Conservation (phyloP, 768 basidiomycete species). For the Galerina sulciceps region DNA sequence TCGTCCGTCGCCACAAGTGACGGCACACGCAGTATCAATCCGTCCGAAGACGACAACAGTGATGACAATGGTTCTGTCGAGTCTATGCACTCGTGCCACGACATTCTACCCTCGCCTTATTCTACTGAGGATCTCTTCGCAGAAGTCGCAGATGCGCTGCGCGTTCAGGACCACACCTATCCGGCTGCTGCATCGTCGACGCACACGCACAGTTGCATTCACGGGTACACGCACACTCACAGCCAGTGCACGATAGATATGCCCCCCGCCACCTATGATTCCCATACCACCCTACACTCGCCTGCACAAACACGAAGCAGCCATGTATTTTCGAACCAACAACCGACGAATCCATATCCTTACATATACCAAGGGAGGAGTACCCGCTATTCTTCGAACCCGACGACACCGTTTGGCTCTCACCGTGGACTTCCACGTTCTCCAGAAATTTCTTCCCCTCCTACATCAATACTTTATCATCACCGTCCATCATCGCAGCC, state of each 20-base stretch:
- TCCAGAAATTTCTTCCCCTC: background rate
- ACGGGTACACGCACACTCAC: constrained; percentile 15
- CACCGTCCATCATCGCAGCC: constrained; percentile 1
- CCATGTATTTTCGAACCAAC: background rate
- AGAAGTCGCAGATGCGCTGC: background rate
- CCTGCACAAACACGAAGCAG: background rate
- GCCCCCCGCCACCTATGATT: background rate
- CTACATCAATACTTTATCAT: background rate
- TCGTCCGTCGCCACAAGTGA: constrained; percentile 7
- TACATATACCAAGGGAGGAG: background rate
- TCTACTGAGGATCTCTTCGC: constrained; percentile 14
- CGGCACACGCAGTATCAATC: background rate
- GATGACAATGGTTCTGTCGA: background rate
- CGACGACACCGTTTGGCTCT: background rate
- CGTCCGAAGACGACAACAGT: constrained; percentile 3
- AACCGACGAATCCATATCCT: background rate
- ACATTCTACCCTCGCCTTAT: constrained; percentile 16
- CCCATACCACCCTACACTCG: background rate
- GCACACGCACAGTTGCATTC: background rate
- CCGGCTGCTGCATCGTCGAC: constrained; percentile 1
- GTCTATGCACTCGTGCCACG: constrained; percentile 2
- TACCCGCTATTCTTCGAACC: background rate
- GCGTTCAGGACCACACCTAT: background rate
- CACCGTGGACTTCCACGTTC: background rate
- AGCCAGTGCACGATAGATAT: constrained; percentile 11